Conservation (phyloP, 2,329 filamentous ascomycete genomes). For the Polytolypa hystricis region DNA sequence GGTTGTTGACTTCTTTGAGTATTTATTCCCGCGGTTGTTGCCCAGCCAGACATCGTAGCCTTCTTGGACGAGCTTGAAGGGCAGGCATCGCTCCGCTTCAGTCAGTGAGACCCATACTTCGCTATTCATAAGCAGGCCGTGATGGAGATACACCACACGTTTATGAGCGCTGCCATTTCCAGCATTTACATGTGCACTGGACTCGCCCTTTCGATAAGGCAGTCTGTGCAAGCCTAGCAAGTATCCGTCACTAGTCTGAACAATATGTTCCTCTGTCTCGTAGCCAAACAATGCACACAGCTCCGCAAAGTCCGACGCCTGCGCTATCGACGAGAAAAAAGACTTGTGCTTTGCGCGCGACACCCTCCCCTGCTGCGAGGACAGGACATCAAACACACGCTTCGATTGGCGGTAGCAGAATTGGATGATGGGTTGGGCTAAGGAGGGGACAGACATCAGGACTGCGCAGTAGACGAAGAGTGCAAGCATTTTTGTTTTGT, state of each 20-base stretch:
- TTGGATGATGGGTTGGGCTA: slow-evolving; percentile 67
- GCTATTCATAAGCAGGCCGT: slow-evolving; percentile 95
- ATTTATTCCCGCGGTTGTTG: slow-evolving; percentile 98
- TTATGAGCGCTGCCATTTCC: slow-evolving; percentile 57
- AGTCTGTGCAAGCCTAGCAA: slow-evolving; percentile 81
- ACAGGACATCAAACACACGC: slow-evolving; percentile 67
- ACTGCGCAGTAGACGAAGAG: no score
- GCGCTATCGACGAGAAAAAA: slow-evolving; percentile 65
- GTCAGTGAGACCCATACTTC: slow-evolving; percentile 96
- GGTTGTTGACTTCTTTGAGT: slow-evolving; percentile 85
- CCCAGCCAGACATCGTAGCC: slow-evolving; percentile 97
- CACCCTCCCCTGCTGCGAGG: slow-evolving; percentile 56
- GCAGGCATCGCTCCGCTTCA: slow-evolving; percentile 71
- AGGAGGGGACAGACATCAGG: no score
- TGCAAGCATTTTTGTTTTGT: no score
- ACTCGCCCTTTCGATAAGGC: slow-evolving; percentile 71
- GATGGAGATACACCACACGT: slow-evolving; percentile 85
- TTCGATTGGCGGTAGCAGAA: slow-evolving; percentile 77
- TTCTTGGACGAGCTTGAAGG: slow-evolving; percentile 77
- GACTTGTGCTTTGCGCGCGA: slow-evolving; percentile 55
- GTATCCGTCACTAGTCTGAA: slow-evolving; percentile 90
- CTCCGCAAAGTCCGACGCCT: slow-evolving; percentile 85
- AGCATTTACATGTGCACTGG: slow-evolving; percentile 68
- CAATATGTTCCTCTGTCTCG: slow-evolving; percentile 88
- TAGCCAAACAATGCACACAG: slow-evolving; percentile 89